phyloP scores from a whole-genome alignment of 352 stramenopile genomes.

The Phytophthora syringae region DNA sequence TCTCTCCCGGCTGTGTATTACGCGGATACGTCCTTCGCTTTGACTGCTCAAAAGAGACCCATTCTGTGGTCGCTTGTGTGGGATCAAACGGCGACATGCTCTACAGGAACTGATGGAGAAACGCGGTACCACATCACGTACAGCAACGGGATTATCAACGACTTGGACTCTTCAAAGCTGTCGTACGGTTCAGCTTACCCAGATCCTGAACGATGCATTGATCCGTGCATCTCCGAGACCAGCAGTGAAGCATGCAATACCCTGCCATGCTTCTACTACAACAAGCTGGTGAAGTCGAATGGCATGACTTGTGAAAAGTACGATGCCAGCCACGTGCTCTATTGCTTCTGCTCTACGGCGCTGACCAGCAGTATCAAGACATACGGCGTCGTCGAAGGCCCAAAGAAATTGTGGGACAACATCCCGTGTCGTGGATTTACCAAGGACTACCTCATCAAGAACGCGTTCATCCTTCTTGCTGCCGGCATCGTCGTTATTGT shows the following conservation, averaged over 20 bases:
- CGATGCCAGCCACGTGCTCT: constrained; percentile 41
- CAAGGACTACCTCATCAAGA: constrained; percentile 54
- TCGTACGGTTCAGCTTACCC: constrained; percentile 20
- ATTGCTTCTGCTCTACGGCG: constrained; percentile 51
- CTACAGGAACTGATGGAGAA: constrained; percentile 14
- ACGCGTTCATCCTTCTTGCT: constrained; percentile 48
- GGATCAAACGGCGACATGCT: constrained; percentile 28
- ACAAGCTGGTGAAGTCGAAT: constrained; percentile 24
- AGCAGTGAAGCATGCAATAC: constrained; percentile 42
- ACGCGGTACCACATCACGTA: constrained; percentile 47
- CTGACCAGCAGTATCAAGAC: constrained; percentile 36
- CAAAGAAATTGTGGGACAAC: constrained; percentile 41
- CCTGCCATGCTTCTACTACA: constrained; percentile 53
- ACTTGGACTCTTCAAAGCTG: constrained; percentile 15
- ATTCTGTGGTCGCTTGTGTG: constrained; percentile 42
- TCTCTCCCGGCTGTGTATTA: constrained; percentile 48
- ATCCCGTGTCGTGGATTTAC: constrained; percentile 52
- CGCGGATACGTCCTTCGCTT: constrained; percentile 27
- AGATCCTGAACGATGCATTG: constrained; percentile 37
- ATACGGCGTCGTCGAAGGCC: constrained; percentile 43
- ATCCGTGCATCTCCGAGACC: constrained; percentile 43
- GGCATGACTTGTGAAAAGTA: constrained; percentile 43
- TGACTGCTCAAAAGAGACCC: constrained; percentile 6
- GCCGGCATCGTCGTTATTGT: constrained; percentile 52
- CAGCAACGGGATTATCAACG: constrained; percentile 34